phyloP scores from a whole-genome alignment of 2,329 filamentous ascomycete genomes.

The Pseudogymnoascus sp. region DNA sequence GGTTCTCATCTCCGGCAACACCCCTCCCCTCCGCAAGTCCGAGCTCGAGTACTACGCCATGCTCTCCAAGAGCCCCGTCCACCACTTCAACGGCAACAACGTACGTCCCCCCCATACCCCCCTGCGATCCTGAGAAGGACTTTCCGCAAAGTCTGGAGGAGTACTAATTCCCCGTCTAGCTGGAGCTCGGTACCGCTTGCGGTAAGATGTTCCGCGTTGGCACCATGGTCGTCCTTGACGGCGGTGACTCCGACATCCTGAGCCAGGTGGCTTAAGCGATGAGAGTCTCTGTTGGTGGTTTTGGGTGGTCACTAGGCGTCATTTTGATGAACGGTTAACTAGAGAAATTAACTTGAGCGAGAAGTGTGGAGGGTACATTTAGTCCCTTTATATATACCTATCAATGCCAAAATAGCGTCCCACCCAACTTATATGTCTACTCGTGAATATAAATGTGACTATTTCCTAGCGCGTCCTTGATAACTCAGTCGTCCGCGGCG shows the following conservation, averaged over 20 bases:
- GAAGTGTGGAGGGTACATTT: slow-evolving; percentile 1
- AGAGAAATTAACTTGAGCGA: slow-evolving; percentile 3
- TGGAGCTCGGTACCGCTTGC: slow-evolving; percentile 95
- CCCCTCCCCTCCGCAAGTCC: slow-evolving; percentile 92
- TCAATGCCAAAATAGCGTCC: slow-evolving; percentile 8
- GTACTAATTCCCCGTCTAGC: slow-evolving; percentile 61
- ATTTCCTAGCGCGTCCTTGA: no score
- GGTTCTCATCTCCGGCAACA: slow-evolving; percentile 93
- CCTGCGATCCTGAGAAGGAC: slow-evolving; percentile 7
- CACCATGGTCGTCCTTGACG: slow-evolving; percentile 94
- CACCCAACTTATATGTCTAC: not conserved
- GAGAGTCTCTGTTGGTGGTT: slow-evolving; percentile 5
- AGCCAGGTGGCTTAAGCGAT: slow-evolving; percentile 61
- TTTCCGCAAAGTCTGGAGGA: slow-evolving; percentile 27
- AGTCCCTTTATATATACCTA: slow-evolving; percentile 6
- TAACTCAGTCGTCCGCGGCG: no score
- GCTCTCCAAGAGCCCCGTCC: slow-evolving; percentile 87
- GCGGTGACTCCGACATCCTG: slow-evolving; percentile 97
- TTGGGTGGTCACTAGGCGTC: slow-evolving; percentile 1
- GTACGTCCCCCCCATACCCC: slow-evolving; percentile 54
- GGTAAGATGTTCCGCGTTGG: slow-evolving; percentile 99
- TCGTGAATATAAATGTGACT: not conserved
- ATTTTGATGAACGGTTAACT: not conserved
- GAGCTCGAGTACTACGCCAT: slow-evolving; percentile 95
- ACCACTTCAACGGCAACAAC: slow-evolving; percentile 98